Percentiles rank a stretch among this genome's conserved stretches.
Conservation (phyloP, 1,284 basidiomycete genomes). For the Ganoderma lucidum region DNA sequence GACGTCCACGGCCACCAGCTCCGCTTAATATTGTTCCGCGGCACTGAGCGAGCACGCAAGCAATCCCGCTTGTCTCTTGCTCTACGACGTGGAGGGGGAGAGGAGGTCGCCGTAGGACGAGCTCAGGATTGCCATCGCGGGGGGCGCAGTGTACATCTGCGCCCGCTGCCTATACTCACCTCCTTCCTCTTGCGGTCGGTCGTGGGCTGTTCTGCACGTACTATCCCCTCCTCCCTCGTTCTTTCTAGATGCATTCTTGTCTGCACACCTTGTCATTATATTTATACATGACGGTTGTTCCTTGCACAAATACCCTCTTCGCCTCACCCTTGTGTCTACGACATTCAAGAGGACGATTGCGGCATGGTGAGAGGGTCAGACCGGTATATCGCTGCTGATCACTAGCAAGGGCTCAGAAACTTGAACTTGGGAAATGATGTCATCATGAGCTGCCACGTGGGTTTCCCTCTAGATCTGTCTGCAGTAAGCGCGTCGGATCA, state of each 20-base stretch:
- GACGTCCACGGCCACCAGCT: background rate
- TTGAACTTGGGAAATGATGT: too few relatives aligned
- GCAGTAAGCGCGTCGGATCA: too few relatives aligned
- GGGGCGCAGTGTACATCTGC: background rate
- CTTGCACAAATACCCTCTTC: background rate
- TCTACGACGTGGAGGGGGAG: background rate
- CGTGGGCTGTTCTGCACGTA: background rate
- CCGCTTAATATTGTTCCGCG: background rate
- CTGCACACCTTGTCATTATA: background rate
- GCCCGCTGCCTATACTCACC: too few relatives aligned
- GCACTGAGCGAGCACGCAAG: background rate
- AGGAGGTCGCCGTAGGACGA: background rate
- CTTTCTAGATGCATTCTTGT: background rate
- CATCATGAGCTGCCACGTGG: too few relatives aligned
- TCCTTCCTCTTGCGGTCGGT: too few relatives aligned
- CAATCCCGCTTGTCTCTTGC: background rate
- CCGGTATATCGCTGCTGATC: too few relatives aligned
- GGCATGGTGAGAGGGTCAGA: too few relatives aligned
- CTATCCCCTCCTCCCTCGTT: background rate
- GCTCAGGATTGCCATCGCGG: background rate
- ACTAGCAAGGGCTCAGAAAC: too few relatives aligned
- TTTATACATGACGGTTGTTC: background rate
- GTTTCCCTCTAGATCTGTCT: too few relatives aligned
- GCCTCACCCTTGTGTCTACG: background rate
- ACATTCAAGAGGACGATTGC: background rate